Base-by-base conservation (phyloP, 148 eudicot species). In the Nyssa sinensis region DNA sequence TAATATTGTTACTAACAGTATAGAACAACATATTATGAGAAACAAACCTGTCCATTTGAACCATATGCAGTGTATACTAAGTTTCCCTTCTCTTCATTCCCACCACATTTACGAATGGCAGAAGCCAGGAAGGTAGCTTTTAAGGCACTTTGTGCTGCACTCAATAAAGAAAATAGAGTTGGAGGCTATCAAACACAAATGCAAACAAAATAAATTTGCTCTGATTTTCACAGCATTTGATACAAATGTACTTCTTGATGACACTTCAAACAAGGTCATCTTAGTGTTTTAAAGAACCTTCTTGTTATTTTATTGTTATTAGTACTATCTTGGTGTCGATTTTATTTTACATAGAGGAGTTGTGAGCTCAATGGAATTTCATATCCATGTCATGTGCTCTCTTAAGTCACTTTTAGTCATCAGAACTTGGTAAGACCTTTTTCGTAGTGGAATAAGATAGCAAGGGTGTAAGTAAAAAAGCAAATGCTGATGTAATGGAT, bases 101-200 rank as follows among this genome's bases (percentile, higher is more conserved):
- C 98, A 71, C 99, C 99, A 84, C 99, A 96, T 81, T 96, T 96
- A 39, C 93, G 90, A 68, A 93, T 89, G 5, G 99, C 99, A 69
- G 99, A 75, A 75, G 96, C 91, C 69, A 96, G 83, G 76, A 96
- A 96, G 70, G 86, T 87, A 34, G 89, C 79, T 77, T 96, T 96
- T 37, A 83, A 62, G 25, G 97, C 97, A 77, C 93, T 75, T 82
- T 96, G 98, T 65, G 99, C 98, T 93, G 88, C 89, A 87, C 72
- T 49, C 27, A 70, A 65, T 1, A 9, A 24, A 70, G 70, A 53
- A 16, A 71, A 68, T 41, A 75, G 47, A 55, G 49, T 24, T n/a
- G n/a, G n/a, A n/a, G n/a, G n/a, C n/a, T n/a, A n/a, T 27, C 60
- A 35, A 25, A 51, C 33, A 58, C 62, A 57, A 55, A 24, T 25